Percentiles rank a stretch among this genome's conserved stretches.
Evolutionary conservation across 345 rosid genomes (phyloP).

Genomic region (Alliaria petiolata): DNA sequence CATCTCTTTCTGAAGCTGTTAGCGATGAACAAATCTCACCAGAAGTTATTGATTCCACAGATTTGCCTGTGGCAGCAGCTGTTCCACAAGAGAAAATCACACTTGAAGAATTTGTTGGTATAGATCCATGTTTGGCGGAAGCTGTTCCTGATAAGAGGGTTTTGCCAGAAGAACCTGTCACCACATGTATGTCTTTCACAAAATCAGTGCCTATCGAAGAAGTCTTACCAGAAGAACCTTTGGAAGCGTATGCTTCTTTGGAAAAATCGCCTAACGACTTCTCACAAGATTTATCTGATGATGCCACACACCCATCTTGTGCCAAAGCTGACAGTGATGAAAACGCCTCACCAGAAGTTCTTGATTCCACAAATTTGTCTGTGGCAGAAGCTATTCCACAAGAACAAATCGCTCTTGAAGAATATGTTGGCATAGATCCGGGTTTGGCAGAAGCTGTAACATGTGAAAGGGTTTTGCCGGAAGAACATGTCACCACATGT

Average conservation of each 20-base stretch:
- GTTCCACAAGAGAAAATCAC: not conserved
- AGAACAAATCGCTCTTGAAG: conserved; percentile 7
- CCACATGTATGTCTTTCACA: not conserved
- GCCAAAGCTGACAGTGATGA: conserved; percentile 3
- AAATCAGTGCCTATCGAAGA: not conserved
- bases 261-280: not conserved
- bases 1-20: not conserved
- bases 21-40: conserved; percentile 4
- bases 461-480: no score
- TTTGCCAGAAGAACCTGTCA: conserved; percentile 4
- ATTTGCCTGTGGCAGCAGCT: conserved; percentile 5
- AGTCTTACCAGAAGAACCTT: conserved; percentile 8
- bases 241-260: conserved; percentile 4
- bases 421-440: conserved; percentile 12
- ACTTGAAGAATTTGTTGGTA: no score
- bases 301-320: not conserved
- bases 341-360: conserved; percentile 1
- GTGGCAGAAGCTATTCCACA: conserved; percentile 17
- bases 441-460: not conserved
- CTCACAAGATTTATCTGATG: conserved; percentile 4
- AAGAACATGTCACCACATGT: conserved; percentile 9
- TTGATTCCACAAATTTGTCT: not conserved
- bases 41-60: not conserved
- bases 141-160: no score
- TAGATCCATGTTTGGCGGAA: no score